These are phyloP conservation scores for Candida tetrigidarum DNA, from an alignment of 1,139 yeast species.

Conservation along the genomic window DNA sequence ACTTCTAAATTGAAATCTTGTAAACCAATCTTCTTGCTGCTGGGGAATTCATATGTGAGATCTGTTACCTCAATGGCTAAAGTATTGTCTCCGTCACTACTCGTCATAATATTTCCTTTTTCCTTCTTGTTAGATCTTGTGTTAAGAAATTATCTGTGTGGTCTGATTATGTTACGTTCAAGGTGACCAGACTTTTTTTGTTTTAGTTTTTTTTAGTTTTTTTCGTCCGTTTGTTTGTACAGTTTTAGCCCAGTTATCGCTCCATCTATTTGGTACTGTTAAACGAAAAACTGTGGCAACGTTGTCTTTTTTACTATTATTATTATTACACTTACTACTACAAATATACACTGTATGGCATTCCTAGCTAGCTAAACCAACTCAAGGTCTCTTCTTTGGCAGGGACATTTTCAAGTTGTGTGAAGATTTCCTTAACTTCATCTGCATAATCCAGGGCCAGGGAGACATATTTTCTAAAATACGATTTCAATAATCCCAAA, in stretches of 20 bases:
- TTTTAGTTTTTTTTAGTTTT: neutral
- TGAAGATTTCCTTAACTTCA: conserved; percentile 26
- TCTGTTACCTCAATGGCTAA: conserved; percentile 66
- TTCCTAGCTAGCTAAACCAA: conserved; percentile 27
- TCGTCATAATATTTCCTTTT: conserved; percentile 1
- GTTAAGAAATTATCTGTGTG: no score
- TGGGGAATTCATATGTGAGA: conserved; percentile 72
- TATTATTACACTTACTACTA: neutral
- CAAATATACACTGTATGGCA: neutral
- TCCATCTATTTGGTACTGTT: no score
- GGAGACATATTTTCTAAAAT: conserved; percentile 34
- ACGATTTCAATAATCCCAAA: conserved; percentile 45
- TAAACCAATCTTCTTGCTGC: conserved; percentile 67
- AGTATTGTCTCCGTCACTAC: conserved; percentile 17
- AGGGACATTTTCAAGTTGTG: conserved; percentile 28
- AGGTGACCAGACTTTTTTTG: no score
- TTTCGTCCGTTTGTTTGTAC: neutral
- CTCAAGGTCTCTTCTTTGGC: conserved; percentile 30
- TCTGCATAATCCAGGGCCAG: conserved; percentile 23
- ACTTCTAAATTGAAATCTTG: conserved; percentile 62
- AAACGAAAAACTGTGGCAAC: no score
- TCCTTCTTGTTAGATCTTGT: neutral
- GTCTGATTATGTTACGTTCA: no score
- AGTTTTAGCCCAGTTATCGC: no score
- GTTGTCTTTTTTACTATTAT: neutral